Base-by-base conservation (phyloP, 176 grass and related monocot species). In the Pontederia paniculata region DNA sequence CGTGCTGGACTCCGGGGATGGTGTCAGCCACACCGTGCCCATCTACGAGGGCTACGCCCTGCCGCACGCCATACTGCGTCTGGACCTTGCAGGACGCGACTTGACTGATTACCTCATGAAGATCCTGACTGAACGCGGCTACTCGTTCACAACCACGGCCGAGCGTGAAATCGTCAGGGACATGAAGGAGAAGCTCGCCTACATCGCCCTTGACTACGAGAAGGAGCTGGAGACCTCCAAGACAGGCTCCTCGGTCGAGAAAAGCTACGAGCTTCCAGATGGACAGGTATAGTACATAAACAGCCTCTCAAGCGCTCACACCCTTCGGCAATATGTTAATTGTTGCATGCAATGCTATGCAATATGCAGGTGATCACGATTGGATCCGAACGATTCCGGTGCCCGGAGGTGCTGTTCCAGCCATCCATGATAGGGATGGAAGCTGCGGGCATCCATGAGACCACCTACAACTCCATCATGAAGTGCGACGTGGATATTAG, bases 391-490 rank as follows among this genome's bases (percentile, higher is more conserved):
- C 65, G 80, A 15, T 83, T 83, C 80, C 74, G 80, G 8, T 83
- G 80, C 63, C 80, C 80, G 0, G 80, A 83, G 75, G 80, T 83
- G 60, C 80, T 83, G 12, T 83, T 78, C 75, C 80, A 83, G 80
- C 80, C 80, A 0, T 83, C 80, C 18, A 73, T 83, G 69, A 74
- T 83, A n/a, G 80, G 80, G 16, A 83, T 83, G 80, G 80, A 83
- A 55, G 80, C 80, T 19, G 75, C 80, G 0, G 80, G 80, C 3
- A 83, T 83, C 45, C 75, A 83, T 37, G 80, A 83, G 64, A 83
- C 80, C 18, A 83, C 80, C 51, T 83, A 83, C 57, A 83, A 83
- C 70, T 78, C 75, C 44, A 83, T 83, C 73, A 83, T 83, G 80
- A 83, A 83, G 71, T 84, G 81, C 19, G 81, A 84, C 41, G 75